Evolutionary conservation across 2,329 filamentous ascomycete species (phyloP).

Genomic region (Pyrenophora seminiperda): DNA sequence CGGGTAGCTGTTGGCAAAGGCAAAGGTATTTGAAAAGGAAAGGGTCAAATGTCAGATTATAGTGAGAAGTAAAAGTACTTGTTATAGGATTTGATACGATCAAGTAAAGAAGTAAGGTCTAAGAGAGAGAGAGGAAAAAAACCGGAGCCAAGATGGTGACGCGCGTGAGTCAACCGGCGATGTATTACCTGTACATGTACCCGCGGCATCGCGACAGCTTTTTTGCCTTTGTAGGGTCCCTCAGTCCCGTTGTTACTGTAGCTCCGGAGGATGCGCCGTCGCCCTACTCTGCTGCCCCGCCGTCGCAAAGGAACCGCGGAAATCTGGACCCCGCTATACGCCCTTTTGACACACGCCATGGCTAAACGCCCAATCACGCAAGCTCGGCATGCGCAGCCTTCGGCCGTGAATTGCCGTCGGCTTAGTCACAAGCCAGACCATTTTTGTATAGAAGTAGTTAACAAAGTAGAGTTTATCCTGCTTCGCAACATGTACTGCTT

Average conservation of each 20-base stretch:
- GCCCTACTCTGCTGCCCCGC: slow-evolving; percentile 22
- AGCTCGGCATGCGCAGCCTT: slow-evolving; percentile 1
- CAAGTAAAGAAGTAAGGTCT: slow-evolving; percentile 1
- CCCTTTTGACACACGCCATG: slow-evolving; percentile 33
- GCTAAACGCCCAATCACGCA: slow-evolving; percentile 24
- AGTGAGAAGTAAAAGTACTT: slow-evolving; percentile 2
- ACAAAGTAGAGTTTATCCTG: not conserved
- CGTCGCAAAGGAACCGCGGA: slow-evolving; percentile 14
- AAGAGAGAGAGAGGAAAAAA: slow-evolving; percentile 10
- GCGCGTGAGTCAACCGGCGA: slow-evolving; percentile 24
- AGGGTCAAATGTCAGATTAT: not conserved
- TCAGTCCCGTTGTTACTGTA: slow-evolving; percentile 10
- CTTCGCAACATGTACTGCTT: not conserved
- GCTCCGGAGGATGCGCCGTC: slow-evolving; percentile 3
- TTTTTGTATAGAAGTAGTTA: not conserved
- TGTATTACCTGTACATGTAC: slow-evolving; percentile 31
- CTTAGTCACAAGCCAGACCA: slow-evolving; percentile 28
- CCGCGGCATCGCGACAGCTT: slow-evolving; percentile 34
- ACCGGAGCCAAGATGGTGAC: slow-evolving; percentile 14
- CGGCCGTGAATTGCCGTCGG: slow-evolving; percentile 34
- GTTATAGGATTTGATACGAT: too few relatives aligned
- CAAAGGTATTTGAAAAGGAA: not conserved
- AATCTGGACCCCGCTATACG: slow-evolving; percentile 26
- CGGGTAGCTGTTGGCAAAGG: not conserved
- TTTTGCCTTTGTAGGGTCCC: slow-evolving; percentile 30